Base-by-base conservation (phyloP, 108 stramenopile genomes). In the Conticribra guillardii region DNA sequence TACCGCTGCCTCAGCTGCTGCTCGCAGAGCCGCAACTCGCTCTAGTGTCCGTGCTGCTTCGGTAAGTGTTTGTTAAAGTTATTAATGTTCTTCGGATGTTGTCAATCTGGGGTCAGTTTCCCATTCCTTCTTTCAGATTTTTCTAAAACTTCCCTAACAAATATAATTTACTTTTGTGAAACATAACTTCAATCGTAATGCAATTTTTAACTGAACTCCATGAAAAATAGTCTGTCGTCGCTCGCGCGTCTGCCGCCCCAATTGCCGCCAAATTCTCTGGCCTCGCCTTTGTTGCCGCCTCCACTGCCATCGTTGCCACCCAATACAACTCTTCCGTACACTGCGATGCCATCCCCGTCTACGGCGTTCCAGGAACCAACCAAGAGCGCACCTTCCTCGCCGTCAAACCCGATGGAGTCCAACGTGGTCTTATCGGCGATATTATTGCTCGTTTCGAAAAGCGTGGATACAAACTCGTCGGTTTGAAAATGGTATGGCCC, bases 401-500 rank as follows among this genome's bases (percentile, higher is more conserved):
- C 52, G 82, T 94, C 71, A 98, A 98, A 81, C 97, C 98, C 16
- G 97, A 98, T 76, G 98, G 92, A 32, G 98, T 98, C 8, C 97
- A 97, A 75, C 84, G 98, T 17, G 95, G 92, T n/a, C 73, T 97
- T 47, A 83, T 97, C 33, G 96, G 95, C 23, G 93, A 95, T 54
- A 96, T 98, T 57, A 97, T 98, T 71, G 82, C 82, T 49, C 86
- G 98, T 9, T 98, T 98, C 72, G 95, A 96, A 71, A 88, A 88
- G 81, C 87, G 94, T 41, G 98, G 98, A 41, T 97, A 93, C 90
- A 96, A 96, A 71, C 89, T 98, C 19, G 91, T 91, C 0, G 96
- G 88, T 27, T 67, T 84, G 67, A 98, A 98, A 84, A 87, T 98
- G 87, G 87, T 95, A 27, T 91, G 90, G 84, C 95, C 97, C 1